Percentiles rank a stretch among this genome's conserved stretches.
Evolutionary conservation across 805 yeast species (phyloP).

Genomic region (Sugiyamaella lignohabitans): DNA sequence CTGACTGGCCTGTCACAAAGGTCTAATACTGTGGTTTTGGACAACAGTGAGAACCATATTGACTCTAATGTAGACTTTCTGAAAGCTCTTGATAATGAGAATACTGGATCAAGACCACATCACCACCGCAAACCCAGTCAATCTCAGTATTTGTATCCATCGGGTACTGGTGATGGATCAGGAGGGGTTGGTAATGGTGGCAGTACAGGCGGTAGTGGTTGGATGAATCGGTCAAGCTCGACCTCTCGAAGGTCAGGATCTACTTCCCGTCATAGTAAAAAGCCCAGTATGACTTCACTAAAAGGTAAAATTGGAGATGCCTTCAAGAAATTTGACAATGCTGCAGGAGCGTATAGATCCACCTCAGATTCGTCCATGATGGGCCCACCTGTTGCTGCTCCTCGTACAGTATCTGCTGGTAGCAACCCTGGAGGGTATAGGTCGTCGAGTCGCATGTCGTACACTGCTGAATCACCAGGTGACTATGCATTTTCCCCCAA

Average conservation of each 20-base stretch:
- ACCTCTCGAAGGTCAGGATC: slow-evolving; percentile 4
- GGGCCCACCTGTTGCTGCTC: slow-evolving; percentile 13
- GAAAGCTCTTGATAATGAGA: slow-evolving; percentile 27
- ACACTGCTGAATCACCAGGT: slow-evolving; percentile 10
- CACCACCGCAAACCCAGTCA: slow-evolving; percentile 12
- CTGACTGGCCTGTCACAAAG: slow-evolving; percentile 32
- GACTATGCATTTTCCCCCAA: background rate
- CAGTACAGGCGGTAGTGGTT: background rate
- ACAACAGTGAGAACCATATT: slow-evolving; percentile 24
- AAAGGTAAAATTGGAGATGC: slow-evolving; percentile 19
- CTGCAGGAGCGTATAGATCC: background rate
- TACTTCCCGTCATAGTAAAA: slow-evolving; percentile 14
- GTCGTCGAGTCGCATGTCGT: slow-evolving; percentile 10
- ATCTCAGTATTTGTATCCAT: slow-evolving; percentile 5
- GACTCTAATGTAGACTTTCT: slow-evolving; percentile 34
- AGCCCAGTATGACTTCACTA: slow-evolving; percentile 18
- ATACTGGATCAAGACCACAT: slow-evolving; percentile 10
- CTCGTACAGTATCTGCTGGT: slow-evolving; percentile 8
- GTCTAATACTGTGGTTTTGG: slow-evolving; percentile 30
- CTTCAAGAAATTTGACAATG: slow-evolving; percentile 11
- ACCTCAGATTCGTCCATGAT: slow-evolving; percentile 2
- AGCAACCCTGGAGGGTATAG: slow-evolving; percentile 3
- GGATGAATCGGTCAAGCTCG: slow-evolving; percentile 4
- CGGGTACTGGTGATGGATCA: slow-evolving; percentile 1
- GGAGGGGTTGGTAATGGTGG: slow-evolving; percentile 1